Evolutionary conservation across 306 rosid species (phyloP), one percentile per base, ranked within the genome.

Genomic region (Parietaria judaica): DNA sequence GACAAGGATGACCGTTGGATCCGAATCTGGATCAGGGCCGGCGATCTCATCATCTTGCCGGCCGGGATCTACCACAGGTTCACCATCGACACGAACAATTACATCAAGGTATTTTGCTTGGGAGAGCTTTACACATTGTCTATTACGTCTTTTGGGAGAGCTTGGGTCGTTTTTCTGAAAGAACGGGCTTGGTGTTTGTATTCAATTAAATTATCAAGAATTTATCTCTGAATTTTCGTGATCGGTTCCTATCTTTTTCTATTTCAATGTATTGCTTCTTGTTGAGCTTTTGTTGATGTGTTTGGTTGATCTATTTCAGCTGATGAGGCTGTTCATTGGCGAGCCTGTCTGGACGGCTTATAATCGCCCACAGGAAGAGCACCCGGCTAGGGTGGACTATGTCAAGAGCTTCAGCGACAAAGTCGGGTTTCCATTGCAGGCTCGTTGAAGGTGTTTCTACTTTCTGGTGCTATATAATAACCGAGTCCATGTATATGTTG

Each of bases 51-150:
- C 78, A 85, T 88, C 39, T 82, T 88, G 65, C 98, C 98, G n/a
- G 95, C 96, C 1, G 96, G 98, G 70, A 91, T 91, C 67, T 91
- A 91, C 76, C 96, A 91, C 39, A 75, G 96, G 34, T 88, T 91
- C 80, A 88, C 98, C 69, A 84, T 88, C 10, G 92, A 91, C 74
- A 78, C 89, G 52, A 77, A 36, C 65, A 83, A 91, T 66, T 85
- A 81, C 68, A 77, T 85, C 6, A 88, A 85, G 96, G 97, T 87
- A 79, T 49, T 64, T 43, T 48, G 9, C 53, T 49, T 49, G 23
- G 15, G 10, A 36, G 58, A 37, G 66, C 7, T 8, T 4, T 10
- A 39, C 9, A 36, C 31, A 58, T 13, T 3, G 37, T 34, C 2
- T 37, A 17, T 38, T 14, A 39, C 23, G 11, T 6, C 31, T 13